Evolutionary conservation across 257 asterid genomes (phyloP), one percentile per base, ranked within the genome.

Genomic region (Solanum sejunctum): DNA sequence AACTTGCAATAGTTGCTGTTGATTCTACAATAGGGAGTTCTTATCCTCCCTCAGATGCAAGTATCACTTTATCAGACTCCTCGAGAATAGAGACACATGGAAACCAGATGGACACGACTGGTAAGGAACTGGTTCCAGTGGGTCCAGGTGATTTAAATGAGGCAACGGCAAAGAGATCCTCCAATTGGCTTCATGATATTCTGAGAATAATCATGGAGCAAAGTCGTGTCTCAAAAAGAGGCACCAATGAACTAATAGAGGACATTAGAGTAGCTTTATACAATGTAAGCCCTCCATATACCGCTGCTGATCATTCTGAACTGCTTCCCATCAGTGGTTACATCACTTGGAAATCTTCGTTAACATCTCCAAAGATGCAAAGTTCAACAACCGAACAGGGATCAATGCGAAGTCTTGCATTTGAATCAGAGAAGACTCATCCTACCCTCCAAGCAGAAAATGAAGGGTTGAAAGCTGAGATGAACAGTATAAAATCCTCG

Each of bases 1-100:
- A 92, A 85, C 87, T 94, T 60, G 99, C 98, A 20, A 92, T 95
- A 87, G 98, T 95, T 82, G 91, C 99, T 82, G 87, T 92, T 12
- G 93, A 94, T 56, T 47, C 84, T 56, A 90, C 90, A 32, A 70
- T 77, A 2, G 83, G 58, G 60, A 86, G 52, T 84, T 88, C 88
- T 21, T 83, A 63, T 79, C 73, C 85, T 82, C 66, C 89, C 84
- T 84, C 90, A 45, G 90, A 89, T 58, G 73, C 67, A 79, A 73
- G 72, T 83, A 83, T 54, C 10, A 18, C 67, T 13, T 73, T 71
- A 57, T 81, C 88, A 52, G 87, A 84, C 36, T 86, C 88, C 82
- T 88, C 86, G 3, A 84, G 66, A 75, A 79, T 49, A 81, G 89
- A 73, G 7, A 51, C 17, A n/a, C 28, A 58, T 66, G 84, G 61